These are phyloP conservation scores for Croton setiger DNA, from an alignment of 441 rosid genomes.

Conservation along the genomic window DNA sequence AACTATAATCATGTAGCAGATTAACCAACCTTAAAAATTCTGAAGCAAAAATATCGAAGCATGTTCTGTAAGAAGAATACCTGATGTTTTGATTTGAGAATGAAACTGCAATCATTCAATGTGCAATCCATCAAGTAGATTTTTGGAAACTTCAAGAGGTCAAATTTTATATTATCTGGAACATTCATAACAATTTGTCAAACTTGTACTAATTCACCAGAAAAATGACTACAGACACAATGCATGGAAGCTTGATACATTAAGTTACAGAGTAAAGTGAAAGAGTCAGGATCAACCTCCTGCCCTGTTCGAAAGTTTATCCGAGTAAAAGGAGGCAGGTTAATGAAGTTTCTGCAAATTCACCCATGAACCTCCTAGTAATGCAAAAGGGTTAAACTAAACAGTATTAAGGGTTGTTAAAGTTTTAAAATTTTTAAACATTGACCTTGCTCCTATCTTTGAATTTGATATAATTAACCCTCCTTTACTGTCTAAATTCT, in stretches of 20 bases:
- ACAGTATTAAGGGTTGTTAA: background rate
- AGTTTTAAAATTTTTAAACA: background rate
- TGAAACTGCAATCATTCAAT: constrained; percentile 81
- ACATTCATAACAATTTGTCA: constrained; percentile 23
- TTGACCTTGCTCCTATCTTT: background rate
- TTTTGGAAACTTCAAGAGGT: constrained; percentile 43
- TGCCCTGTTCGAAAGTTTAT: background rate
- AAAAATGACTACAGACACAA: background rate
- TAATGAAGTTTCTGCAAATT: background rate
- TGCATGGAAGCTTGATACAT: background rate
- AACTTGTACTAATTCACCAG: background rate
- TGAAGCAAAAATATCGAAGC: constrained; percentile 1
- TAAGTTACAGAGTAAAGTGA: background rate
- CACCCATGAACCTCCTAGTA: background rate
- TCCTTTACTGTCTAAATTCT: background rate
- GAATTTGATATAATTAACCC: background rate
- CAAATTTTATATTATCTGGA: constrained; percentile 49
- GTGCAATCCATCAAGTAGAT: constrained; percentile 92
- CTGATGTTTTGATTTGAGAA: constrained; percentile 60
- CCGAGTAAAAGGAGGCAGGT: background rate
- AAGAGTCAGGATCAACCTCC: background rate
- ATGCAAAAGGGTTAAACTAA: background rate
- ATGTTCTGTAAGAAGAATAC: constrained; percentile 33
- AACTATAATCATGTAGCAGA: background rate
- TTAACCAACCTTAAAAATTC: constrained; percentile 5